These are phyloP conservation scores for Ascoidea tarda DNA, from an alignment of 805 yeast genomes.

Conservation along the genomic window DNA sequence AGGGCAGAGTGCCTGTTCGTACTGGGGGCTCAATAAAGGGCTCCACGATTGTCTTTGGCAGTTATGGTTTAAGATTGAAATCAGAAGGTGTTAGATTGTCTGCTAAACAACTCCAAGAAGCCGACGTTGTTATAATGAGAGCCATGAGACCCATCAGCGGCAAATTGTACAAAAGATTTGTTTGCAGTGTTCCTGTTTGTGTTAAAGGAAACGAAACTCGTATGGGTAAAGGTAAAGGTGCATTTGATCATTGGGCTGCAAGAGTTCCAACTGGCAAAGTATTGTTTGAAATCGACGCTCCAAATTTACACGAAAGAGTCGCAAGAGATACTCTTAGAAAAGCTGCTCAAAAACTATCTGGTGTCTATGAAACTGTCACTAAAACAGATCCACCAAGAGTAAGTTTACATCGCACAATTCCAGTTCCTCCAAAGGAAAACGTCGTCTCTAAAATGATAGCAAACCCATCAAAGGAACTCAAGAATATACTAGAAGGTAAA, in stretches of 20 bases:
- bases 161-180: constrained; percentile 62
- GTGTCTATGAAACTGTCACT: constrained; percentile 74
- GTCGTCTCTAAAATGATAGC: constrained; percentile 33
- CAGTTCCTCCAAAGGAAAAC: constrained; percentile 3
- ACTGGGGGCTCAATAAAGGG: constrained; percentile 93
- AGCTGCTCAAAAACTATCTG: constrained; percentile 88
- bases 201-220: constrained; percentile 96
- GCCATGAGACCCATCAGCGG: constrained; percentile 71
- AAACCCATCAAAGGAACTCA: constrained; percentile 53
- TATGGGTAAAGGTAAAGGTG: constrained; percentile 99
- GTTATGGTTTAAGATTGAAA: constrained; percentile 74
- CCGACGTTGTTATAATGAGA: constrained; percentile 77
- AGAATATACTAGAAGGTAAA: constrained; percentile 36
- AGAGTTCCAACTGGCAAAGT: constrained; percentile 94
- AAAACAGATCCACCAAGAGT: constrained; percentile 53
- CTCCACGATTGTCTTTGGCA: constrained; percentile 66
- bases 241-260: constrained; percentile 93
- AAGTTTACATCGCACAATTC: constrained; percentile 45
- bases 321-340: constrained; percentile 82
- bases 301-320: constrained; percentile 69
- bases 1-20: constrained; percentile 89
- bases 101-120: constrained; percentile 83
- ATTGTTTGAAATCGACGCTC: constrained; percentile 69
- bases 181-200: constrained; percentile 81
- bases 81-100: constrained; percentile 78